Evolutionary conservation across 352 stramenopile genomes (phyloP).

Genomic region (Phytophthora multivora): DNA sequence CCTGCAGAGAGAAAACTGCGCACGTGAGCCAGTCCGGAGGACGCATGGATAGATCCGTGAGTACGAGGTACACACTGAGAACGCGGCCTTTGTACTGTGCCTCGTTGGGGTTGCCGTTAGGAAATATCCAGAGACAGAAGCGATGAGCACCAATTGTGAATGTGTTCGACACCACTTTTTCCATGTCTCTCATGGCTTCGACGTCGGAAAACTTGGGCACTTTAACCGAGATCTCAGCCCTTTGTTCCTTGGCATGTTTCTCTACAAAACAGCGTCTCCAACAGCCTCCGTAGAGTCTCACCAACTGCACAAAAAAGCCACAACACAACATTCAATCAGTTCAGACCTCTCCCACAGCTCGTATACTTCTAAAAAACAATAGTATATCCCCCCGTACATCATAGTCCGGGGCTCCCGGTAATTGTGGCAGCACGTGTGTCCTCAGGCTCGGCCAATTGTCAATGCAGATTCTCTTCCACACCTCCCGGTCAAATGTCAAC

Average conservation of each 20-base stretch:
- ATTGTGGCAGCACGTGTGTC: slow-evolving; percentile 62
- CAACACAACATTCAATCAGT: slow-evolving; percentile 16
- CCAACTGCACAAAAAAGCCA: slow-evolving; percentile 45
- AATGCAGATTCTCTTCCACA: slow-evolving; percentile 75
- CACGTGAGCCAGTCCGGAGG: slow-evolving; percentile 74
- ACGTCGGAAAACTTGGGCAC: slow-evolving; percentile 56
- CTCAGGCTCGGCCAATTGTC: slow-evolving; percentile 60
- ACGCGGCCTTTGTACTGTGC: slow-evolving; percentile 65
- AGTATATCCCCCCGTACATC: slow-evolving; percentile 52
- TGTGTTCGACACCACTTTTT: slow-evolving; percentile 82
- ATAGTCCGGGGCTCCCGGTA: slow-evolving; percentile 77
- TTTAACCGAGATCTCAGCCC: slow-evolving; percentile 56
- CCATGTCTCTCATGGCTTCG: slow-evolving; percentile 33
- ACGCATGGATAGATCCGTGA: slow-evolving; percentile 68
- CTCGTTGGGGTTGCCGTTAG: slow-evolving; percentile 82
- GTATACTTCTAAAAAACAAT: slow-evolving; percentile 1
- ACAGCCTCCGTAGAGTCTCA: slow-evolving; percentile 73
- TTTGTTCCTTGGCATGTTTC: slow-evolving; percentile 48
- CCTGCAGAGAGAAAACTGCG: slow-evolving; percentile 74
- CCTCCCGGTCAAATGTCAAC: slow-evolving; percentile 58
- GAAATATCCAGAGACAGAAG: slow-evolving; percentile 85
- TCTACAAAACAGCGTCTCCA: slow-evolving; percentile 77
- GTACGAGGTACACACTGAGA: slow-evolving; percentile 81
- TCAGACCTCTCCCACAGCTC: background rate
- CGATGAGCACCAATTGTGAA: slow-evolving; percentile 73